Conservation (phyloP, 192 early-diverging fungal genomes). For the Coemansia sp. region DNA sequence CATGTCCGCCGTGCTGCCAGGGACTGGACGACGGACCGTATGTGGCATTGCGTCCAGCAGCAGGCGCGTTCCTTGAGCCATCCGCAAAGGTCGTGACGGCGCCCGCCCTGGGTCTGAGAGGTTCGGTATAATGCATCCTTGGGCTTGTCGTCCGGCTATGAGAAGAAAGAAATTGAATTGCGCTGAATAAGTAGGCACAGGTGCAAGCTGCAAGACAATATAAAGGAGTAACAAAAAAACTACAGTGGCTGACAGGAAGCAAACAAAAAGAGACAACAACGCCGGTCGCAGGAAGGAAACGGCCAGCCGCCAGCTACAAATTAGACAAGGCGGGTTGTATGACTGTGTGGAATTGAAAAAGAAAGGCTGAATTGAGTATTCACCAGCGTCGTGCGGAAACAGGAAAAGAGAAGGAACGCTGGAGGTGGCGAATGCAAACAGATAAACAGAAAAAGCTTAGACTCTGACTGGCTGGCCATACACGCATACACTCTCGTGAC, state of each 20-base stretch:
- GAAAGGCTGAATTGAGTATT: neutral
- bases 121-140: slow-evolving; percentile 38
- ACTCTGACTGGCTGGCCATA: neutral
- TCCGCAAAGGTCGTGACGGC: slow-evolving; percentile 1
- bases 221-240: neutral
- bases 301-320: neutral
- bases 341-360: neutral
- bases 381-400: neutral
- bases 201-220: neutral
- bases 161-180: neutral
- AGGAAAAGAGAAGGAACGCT: neutral
- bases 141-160: neutral
- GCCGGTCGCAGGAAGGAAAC: neutral
- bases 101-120: slow-evolving; percentile 16
- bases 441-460: no score
- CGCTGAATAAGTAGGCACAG: neutral
- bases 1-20: slow-evolving; percentile 8
- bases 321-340: neutral
- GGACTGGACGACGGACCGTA: slow-evolving; percentile 22
- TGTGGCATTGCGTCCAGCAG: slow-evolving; percentile 17
- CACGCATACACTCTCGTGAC: neutral
- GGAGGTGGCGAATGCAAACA: no score
- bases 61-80: neutral
- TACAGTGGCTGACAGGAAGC: neutral
- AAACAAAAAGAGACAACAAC: neutral